Percentiles rank a stretch among this genome's conserved stretches.
phyloP scores from a whole-genome alignment of 2,329 filamentous ascomycete genomes.

The Penicillium sp. region DNA sequence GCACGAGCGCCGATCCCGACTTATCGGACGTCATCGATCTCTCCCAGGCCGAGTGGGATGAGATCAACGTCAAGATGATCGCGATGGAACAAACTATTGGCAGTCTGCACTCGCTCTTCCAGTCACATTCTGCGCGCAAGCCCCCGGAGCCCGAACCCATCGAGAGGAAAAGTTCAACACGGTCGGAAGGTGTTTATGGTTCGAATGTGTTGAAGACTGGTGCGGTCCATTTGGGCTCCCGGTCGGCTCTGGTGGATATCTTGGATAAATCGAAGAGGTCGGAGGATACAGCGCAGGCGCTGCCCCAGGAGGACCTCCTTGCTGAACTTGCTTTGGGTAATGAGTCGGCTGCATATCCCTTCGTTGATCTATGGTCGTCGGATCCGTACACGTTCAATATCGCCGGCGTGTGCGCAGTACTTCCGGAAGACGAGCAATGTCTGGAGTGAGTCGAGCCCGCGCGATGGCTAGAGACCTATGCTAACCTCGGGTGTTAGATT shows the following conservation, averaged over 20 bases:
- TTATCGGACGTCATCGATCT: slow-evolving; percentile 32
- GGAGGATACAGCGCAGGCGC: slow-evolving; percentile 47
- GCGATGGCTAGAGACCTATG: not conserved
- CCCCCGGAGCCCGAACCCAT: slow-evolving; percentile 13
- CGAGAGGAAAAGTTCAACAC: slow-evolving; percentile 20
- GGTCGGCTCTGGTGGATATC: slow-evolving; percentile 60
- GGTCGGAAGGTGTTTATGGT: slow-evolving; percentile 31
- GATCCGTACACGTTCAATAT: slow-evolving; percentile 58
- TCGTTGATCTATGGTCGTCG: slow-evolving; percentile 64
- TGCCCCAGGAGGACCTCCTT: slow-evolving; percentile 60
- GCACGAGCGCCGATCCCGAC: slow-evolving; percentile 20
- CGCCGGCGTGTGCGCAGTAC: slow-evolving; percentile 55
- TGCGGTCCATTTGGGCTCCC: slow-evolving; percentile 58
- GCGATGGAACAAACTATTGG: slow-evolving; percentile 37
- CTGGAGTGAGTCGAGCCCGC: slow-evolving; percentile 23
- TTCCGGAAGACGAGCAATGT: slow-evolving; percentile 58
- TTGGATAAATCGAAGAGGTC: slow-evolving; percentile 48
- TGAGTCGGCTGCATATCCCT: slow-evolving; percentile 61
- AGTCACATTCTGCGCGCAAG: slow-evolving; percentile 26
- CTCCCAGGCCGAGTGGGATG: slow-evolving; percentile 37
- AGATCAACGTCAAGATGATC: slow-evolving; percentile 37
- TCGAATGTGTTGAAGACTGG: slow-evolving; percentile 47
- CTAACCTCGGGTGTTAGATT: slow-evolving; percentile 40
- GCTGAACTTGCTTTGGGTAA: slow-evolving; percentile 62
- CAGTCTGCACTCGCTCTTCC: slow-evolving; percentile 34